phyloP scores from a whole-genome alignment of 2,329 filamentous ascomycete species.

The Aspergillus terreus region DNA sequence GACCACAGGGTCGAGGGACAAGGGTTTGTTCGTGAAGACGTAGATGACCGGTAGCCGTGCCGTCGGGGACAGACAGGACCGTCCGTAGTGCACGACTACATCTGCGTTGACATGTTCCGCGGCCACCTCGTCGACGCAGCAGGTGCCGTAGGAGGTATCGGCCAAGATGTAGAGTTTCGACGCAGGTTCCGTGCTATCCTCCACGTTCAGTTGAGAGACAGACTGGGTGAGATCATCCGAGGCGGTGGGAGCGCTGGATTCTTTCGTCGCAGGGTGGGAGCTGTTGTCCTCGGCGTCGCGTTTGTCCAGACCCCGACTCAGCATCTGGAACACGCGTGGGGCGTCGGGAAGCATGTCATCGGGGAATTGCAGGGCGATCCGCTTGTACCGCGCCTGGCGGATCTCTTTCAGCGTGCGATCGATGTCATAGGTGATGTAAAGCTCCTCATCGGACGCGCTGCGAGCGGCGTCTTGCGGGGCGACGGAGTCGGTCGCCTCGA shows the following conservation, averaged over 20 bases:
- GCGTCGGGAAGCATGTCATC: conserved; percentile 89
- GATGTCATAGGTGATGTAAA: conserved; percentile 79
- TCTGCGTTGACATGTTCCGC: conserved; percentile 91
- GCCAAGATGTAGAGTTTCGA: conserved; percentile 74
- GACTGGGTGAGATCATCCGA: conserved; percentile 20
- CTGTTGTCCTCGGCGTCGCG: conserved; percentile 17
- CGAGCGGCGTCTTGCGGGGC: conserved; percentile 29
- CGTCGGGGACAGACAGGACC: conserved; percentile 87
- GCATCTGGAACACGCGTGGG: conserved; percentile 68
- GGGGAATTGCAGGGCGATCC: conserved; percentile 90
- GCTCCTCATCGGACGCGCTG: conserved; percentile 61
- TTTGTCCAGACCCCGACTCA: conserved; percentile 52
- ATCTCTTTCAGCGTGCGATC: conserved; percentile 75
- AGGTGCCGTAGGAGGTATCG: conserved; percentile 94
- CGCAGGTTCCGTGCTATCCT: conserved; percentile 20
- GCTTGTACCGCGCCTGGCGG: conserved; percentile 63
- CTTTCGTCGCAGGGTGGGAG: conserved; percentile 10
- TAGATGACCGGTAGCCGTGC: conserved; percentile 83
- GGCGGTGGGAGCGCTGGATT: conserved; percentile 7
- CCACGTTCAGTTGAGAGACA: conserved; percentile 24
- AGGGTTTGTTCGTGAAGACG: conserved; percentile 72
- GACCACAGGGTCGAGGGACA: conserved; percentile 60
- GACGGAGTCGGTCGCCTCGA: conserved; percentile 51
- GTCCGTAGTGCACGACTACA: conserved; percentile 89
- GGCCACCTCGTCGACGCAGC: conserved; percentile 94